A percentile compares a stretch with the other conserved stretches of the same genome.
Evolutionary conservation across 257 asterid genomes (phyloP).

Genomic region (Rehmannia glutinosa): DNA sequence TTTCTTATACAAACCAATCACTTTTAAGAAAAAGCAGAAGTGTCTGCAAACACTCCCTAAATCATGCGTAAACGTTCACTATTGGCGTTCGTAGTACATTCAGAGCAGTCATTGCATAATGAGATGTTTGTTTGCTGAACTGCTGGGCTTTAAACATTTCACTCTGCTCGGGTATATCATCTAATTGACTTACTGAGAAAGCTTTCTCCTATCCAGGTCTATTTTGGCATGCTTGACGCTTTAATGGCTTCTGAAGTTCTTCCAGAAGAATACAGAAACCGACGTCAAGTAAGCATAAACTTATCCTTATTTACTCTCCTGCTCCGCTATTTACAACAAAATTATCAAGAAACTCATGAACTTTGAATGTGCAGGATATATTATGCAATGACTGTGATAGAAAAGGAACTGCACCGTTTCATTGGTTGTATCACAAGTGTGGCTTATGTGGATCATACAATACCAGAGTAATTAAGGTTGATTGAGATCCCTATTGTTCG

Average conservation of each 20-base stretch:
- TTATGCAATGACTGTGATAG: conserved; percentile 85
- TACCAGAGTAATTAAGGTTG: conserved; percentile 86
- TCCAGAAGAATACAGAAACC: conserved; percentile 85
- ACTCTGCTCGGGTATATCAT: neutral
- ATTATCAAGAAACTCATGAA: no score
- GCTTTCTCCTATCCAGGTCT: conserved; percentile 46
- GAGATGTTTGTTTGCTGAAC: neutral
- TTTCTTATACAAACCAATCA: no score
- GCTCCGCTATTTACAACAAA: no score
- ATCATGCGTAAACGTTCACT: no score
- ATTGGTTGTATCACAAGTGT: conserved; percentile 96
- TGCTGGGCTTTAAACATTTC: neutral
- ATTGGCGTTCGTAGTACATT: no score
- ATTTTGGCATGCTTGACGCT: conserved; percentile 96
- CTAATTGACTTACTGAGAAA: conserved; percentile 2
- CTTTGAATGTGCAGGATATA: conserved; percentile 46
- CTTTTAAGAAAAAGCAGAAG: no score
- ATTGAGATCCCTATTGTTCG: conserved; percentile 50
- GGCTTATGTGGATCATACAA: conserved; percentile 79
- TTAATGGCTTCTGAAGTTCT: conserved; percentile 89
- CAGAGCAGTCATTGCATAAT: no score
- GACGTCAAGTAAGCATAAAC: conserved; percentile 65
- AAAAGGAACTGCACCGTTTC: conserved; percentile 81
- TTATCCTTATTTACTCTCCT: no score
- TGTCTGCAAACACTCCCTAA: no score